These are phyloP conservation scores for Eucalyptus melliodora DNA, from an alignment of 345 rosid species.

Conservation along the genomic window DNA sequence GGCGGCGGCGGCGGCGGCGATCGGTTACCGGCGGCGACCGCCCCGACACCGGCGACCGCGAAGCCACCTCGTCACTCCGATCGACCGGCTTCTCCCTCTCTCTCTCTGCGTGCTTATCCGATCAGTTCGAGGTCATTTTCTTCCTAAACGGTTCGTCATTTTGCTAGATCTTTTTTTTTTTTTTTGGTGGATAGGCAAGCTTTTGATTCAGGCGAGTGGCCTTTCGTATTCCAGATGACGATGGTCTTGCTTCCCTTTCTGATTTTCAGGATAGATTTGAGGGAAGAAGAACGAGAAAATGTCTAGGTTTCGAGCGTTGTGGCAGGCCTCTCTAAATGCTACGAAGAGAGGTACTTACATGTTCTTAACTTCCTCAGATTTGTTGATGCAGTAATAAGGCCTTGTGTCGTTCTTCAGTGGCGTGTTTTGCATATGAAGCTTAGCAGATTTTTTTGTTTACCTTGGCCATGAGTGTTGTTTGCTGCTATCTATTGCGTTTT, in stretches of 20 bases:
- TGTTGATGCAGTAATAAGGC: neutral
- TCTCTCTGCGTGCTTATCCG: neutral
- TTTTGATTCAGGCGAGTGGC: neutral
- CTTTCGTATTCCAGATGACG: neutral
- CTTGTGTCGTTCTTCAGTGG: neutral
- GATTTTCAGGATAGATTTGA: neutral
- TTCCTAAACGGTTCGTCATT: neutral
- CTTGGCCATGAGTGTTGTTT: neutral
- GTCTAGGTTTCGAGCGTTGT: slow-evolving; percentile 64
- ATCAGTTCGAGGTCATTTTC: neutral
- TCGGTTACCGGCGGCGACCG: neutral
- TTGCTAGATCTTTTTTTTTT: neutral
- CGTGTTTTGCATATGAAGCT: neutral
- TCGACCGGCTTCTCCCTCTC: neutral
- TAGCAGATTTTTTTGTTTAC: neutral
- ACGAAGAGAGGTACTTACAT: slow-evolving; percentile 56
- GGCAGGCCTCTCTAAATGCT: slow-evolving; percentile 76
- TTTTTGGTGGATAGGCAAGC: neutral
- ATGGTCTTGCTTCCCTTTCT: neutral
- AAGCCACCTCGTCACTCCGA: neutral
- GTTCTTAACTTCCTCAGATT: neutral
- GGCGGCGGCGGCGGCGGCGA: neutral
- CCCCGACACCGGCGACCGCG: neutral
- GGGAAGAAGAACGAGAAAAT: slow-evolving; percentile 8
- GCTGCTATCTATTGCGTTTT: neutral